Percentiles rank a stretch among this genome's conserved stretches.
These are phyloP conservation scores for Chlamydomonas eustigma DNA, from an alignment of 139 green algal genomes.

Conservation along the genomic window DNA sequence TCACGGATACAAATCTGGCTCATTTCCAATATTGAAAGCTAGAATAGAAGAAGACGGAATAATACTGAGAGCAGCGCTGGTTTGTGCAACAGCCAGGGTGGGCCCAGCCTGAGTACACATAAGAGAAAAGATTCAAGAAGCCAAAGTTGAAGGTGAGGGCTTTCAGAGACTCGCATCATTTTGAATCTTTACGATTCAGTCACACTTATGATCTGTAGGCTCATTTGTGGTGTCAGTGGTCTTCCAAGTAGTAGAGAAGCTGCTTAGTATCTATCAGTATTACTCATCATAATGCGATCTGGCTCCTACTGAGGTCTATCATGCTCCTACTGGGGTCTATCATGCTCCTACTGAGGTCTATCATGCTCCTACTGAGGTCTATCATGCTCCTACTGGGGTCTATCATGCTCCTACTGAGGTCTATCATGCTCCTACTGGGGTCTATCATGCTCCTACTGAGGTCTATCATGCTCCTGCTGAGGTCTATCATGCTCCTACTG, in stretches of 20 bases:
- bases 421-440: background rate
- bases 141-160: background rate
- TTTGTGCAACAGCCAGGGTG: slow-evolving; percentile 1
- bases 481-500: background rate
- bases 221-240: too few relatives aligned
- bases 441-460: background rate
- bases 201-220: too few relatives aligned
- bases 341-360: background rate
- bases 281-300: too few relatives aligned
- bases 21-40: slow-evolving; percentile 8
- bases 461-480: background rate
- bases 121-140: background rate
- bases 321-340: background rate
- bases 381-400: background rate
- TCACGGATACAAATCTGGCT: slow-evolving; percentile 7
- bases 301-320: background rate
- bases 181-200: background rate
- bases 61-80: background rate
- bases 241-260: too few relatives aligned
- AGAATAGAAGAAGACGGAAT: background rate
- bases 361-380: background rate
- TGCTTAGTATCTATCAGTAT: background rate
- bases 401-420: background rate
- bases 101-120: background rate
- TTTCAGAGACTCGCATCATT: background rate